phyloP scores from a whole-genome alignment of 768 basidiomycete genomes.

The Suillus sp. region DNA sequence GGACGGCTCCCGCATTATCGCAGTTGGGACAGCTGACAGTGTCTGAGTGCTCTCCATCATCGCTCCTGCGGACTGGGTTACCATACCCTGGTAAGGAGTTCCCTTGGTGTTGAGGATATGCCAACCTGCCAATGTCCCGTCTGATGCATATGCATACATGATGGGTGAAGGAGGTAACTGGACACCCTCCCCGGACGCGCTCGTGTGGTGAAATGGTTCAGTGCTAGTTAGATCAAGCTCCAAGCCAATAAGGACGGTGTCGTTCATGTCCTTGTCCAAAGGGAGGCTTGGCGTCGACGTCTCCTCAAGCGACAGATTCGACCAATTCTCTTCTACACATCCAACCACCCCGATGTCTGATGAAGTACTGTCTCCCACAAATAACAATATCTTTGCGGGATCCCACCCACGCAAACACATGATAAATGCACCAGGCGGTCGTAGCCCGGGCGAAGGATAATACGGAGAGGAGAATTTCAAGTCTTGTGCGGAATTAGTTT shows the following conservation, averaged over 20 bases:
- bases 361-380: conserved; percentile 52
- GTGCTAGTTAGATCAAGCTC: conserved; percentile 65
- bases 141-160: conserved; percentile 75
- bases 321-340: conserved; percentile 42
- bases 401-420: conserved; percentile 46
- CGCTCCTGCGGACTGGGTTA: conserved; percentile 23
- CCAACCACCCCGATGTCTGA: conserved; percentile 52
- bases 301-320: conserved; percentile 49
- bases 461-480: conserved; percentile 42
- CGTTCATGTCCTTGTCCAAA: conserved; percentile 66
- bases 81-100: conserved; percentile 58
- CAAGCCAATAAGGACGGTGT: conserved; percentile 67
- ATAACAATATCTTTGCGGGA: conserved; percentile 42
- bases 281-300: conserved; percentile 61
- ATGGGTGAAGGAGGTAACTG: conserved; percentile 57
- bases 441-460: conserved; percentile 46
- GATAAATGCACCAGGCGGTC: conserved; percentile 47
- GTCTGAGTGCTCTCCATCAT: conserved; percentile 35
- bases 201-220: conserved; percentile 39
- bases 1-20: conserved; percentile 31
- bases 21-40: conserved; percentile 24
- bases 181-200: conserved; percentile 43
- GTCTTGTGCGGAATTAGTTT: conserved; percentile 40
- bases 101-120: conserved; percentile 59
- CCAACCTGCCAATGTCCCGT: conserved; percentile 79